Percentiles rank a stretch among this genome's conserved stretches.
These are phyloP conservation scores for Boletales sp. DNA, from an alignment of 768 basidiomycete species.

Conservation along the genomic window DNA sequence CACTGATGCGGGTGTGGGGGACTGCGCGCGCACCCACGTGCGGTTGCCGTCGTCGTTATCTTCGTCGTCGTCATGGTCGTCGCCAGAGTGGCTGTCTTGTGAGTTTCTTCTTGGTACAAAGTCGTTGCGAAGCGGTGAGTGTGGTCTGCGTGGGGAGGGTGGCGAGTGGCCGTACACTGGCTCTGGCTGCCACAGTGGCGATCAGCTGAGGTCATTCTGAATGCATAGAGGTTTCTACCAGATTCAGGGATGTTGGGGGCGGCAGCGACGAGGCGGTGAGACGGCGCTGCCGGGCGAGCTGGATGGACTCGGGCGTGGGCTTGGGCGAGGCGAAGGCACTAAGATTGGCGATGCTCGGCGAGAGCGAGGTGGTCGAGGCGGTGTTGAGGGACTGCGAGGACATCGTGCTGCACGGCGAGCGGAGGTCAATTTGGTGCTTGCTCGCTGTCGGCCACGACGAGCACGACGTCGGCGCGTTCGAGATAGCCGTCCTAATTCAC, in stretches of 20 bases:
- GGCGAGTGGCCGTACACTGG: constrained; percentile 39
- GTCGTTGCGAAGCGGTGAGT: constrained; percentile 70
- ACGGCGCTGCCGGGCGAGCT: constrained; percentile 32
- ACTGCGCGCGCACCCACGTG: constrained; percentile 36
- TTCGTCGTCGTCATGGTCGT: constrained; percentile 40
- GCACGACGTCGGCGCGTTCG: constrained; percentile 11
- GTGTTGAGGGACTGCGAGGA: constrained; percentile 30
- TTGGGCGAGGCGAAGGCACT: constrained; percentile 30
- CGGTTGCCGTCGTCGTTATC: constrained; percentile 25
- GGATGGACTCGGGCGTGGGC: constrained; percentile 16
- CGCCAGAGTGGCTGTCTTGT: constrained; percentile 44
- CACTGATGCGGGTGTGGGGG: constrained; percentile 66
- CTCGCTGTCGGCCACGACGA: constrained; percentile 29
- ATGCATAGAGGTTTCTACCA: constrained; percentile 27
- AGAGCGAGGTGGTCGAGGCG: constrained; percentile 30
- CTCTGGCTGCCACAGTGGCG: constrained; percentile 35
- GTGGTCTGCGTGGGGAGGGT: constrained; percentile 43
- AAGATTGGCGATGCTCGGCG: constrained; percentile 32
- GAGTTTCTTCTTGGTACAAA: constrained; percentile 48
- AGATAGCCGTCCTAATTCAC: constrained; percentile 15
- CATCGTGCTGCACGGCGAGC: constrained; percentile 22
- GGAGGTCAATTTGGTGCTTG: constrained; percentile 16
- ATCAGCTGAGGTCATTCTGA: constrained; percentile 9
- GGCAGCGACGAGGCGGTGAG: constrained; percentile 36
- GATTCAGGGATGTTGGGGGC: constrained; percentile 38